Evolutionary conservation across 306 rosid genomes (phyloP).

Genomic region (Lathyrus aphaca): DNA sequence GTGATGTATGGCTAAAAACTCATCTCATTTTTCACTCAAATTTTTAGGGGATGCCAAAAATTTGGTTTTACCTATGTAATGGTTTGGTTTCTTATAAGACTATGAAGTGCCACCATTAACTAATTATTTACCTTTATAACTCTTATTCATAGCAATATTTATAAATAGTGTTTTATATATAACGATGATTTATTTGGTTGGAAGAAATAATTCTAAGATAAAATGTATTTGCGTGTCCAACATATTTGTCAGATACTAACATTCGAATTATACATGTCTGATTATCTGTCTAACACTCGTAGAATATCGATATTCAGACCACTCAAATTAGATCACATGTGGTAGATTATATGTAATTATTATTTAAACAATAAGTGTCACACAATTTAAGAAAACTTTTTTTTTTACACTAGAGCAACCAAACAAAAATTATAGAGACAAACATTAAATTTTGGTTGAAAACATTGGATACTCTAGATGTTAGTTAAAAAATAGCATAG

Average conservation of each 20-base stretch:
- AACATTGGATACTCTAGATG: neutral
- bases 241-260: too few relatives aligned
- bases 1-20: slow-evolving; percentile 1
- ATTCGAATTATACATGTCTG: too few relatives aligned
- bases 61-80: slow-evolving; percentile 32
- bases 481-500: too few relatives aligned
- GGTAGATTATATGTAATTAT: too few relatives aligned
- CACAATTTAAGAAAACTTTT: too few relatives aligned
- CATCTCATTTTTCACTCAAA: slow-evolving; percentile 13
- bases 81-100: too few relatives aligned
- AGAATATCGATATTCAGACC: too few relatives aligned
- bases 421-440: too few relatives aligned
- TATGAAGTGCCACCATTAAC: slow-evolving; percentile 6
- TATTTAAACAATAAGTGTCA: too few relatives aligned
- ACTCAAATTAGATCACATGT: too few relatives aligned
- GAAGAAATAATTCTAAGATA: neutral
- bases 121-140: slow-evolving; percentile 17
- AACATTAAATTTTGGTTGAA: neutral
- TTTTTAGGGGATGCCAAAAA: slow-evolving; percentile 20
- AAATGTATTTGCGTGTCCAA: neutral
- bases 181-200: slow-evolving; percentile 17
- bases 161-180: neutral
- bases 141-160: slow-evolving; percentile 34
- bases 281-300: too few relatives aligned
- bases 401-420: too few relatives aligned